Base-by-base conservation (phyloP, 2,329 filamentous ascomycete species). In the Phoma sp. region DNA sequence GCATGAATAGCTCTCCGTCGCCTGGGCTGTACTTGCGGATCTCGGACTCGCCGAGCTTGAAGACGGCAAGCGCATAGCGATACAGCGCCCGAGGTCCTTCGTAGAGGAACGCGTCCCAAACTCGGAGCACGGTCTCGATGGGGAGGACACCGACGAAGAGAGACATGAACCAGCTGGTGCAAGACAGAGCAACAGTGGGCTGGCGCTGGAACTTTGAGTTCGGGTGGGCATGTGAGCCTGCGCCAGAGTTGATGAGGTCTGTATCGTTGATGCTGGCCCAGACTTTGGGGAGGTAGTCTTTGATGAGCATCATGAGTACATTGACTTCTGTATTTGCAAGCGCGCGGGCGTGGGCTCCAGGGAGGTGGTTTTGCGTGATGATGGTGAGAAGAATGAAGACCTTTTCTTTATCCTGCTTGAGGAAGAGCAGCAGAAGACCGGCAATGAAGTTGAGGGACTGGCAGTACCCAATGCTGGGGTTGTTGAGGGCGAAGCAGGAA, bases 91-190 rank as follows among this genome's bases (percentile, higher is more conserved):
- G 96, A 43, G 90, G 92, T 3, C 94, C 94, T 76, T 98, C 94
- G 75, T 96, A 96, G 74, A 97, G 96, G 71, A 98, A 93, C 1
- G 92, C 86, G 67, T 98, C 94, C 94, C 94, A 98, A 1, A 97
- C 91, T 7, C 94, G 89, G 17, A 97, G 83, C 0, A 93, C 94
- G 17, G 89, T 92, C 77, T 98, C 94, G 58, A 96, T 92, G 2
- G 94, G 94, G 17, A 98, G 80, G 0, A 91, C 96, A 48, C 93
- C 92, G 58, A 97, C 95, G 74, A 95, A 97, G 67, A 95, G 90
- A 43, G 91, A 96, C 94, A 98, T 97, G 75, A 98, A 96, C 94
- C 94, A 98, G 4, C 93, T 91, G 9, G 93, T 96, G 75, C 95
- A 92, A 64, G 92, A 96, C 5, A 98, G 83, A 0, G 91, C 95